Percentiles rank a stretch among this genome's conserved stretches.
phyloP scores from a whole-genome alignment of 768 basidiomycete genomes.

The Termitomyces sp. region DNA sequence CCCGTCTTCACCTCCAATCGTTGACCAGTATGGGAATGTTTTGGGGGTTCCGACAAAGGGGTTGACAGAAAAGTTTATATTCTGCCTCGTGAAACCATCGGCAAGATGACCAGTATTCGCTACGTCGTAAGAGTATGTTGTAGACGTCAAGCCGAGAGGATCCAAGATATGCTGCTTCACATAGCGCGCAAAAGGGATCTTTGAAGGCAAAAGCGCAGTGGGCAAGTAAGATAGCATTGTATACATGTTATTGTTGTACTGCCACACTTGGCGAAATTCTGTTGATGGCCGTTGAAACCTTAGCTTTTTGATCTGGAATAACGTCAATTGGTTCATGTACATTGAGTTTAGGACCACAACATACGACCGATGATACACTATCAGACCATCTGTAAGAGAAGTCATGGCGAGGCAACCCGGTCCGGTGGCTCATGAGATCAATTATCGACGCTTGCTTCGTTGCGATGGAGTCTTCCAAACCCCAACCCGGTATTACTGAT shows the following conservation, averaged over 20 bases:
- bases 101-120: slow-evolving; percentile 29
- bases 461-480: slow-evolving; percentile 25
- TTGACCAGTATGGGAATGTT: slow-evolving; percentile 22
- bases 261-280: slow-evolving; percentile 27
- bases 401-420: slow-evolving; percentile 22
- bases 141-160: slow-evolving; percentile 25
- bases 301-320: slow-evolving; percentile 21
- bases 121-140: slow-evolving; percentile 28
- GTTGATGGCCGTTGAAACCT: slow-evolving; percentile 29
- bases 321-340: background rate
- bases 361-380: slow-evolving; percentile 13
- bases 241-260: slow-evolving; percentile 33
- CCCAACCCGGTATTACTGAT: slow-evolving; percentile 26
- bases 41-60: slow-evolving; percentile 11
- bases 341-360: background rate
- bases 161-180: slow-evolving; percentile 31
- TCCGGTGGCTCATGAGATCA: slow-evolving; percentile 23
- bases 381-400: slow-evolving; percentile 14
- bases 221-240: slow-evolving; percentile 27
- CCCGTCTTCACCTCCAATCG: slow-evolving; percentile 23
- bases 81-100: slow-evolving; percentile 23
- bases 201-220: slow-evolving; percentile 23
- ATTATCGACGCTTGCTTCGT: slow-evolving; percentile 21
- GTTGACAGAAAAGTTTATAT: slow-evolving; percentile 13
- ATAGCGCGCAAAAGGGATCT: slow-evolving; percentile 27